Conservation (phyloP, 2,329 filamentous ascomycete genomes). For the Fusarium sp. region DNA sequence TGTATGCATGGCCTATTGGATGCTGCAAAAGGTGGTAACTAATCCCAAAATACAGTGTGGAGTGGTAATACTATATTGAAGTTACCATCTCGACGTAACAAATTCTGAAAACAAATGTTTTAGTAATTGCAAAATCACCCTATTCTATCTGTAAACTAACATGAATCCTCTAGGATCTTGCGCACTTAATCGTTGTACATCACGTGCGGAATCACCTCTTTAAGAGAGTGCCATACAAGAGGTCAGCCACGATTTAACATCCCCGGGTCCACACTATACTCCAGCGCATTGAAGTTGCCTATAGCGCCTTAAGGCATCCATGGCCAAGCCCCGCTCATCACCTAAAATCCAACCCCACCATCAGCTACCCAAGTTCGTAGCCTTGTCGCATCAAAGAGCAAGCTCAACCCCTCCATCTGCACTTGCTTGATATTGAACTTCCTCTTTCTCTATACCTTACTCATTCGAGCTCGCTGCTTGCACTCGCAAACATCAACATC, state of each 20-base stretch:
- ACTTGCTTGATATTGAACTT: slow-evolving; percentile 15
- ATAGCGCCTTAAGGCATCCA: slow-evolving; percentile 21
- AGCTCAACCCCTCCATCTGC: slow-evolving; percentile 47
- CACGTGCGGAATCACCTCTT: slow-evolving; percentile 26
- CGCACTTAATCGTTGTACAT: background rate
- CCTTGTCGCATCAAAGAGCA: slow-evolving; percentile 45
- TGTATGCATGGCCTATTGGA: background rate
- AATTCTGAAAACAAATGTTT: background rate
- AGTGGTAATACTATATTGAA: background rate
- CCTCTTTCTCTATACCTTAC: slow-evolving; percentile 11
- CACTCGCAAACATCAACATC: background rate
- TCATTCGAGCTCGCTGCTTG: slow-evolving; percentile 17
- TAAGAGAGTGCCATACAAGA: background rate
- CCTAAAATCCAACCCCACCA: slow-evolving; percentile 39
- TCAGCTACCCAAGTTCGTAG: slow-evolving; percentile 43
- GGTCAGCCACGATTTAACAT: background rate
- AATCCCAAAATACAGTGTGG: slow-evolving; percentile 9
- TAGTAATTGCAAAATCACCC: too few species aligned
- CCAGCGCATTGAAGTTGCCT: background rate
- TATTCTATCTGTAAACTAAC: too few species aligned
- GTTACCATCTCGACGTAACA: background rate
- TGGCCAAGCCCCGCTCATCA: slow-evolving; percentile 31
- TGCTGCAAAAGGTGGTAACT: background rate
- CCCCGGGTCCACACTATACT: background rate
- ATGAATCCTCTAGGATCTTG: background rate